A percentile compares a stretch with the other conserved stretches of the same genome.
These are phyloP conservation scores for Metschnikowia rubicola DNA, from an alignment of 805 yeast genomes.

Conservation along the genomic window DNA sequence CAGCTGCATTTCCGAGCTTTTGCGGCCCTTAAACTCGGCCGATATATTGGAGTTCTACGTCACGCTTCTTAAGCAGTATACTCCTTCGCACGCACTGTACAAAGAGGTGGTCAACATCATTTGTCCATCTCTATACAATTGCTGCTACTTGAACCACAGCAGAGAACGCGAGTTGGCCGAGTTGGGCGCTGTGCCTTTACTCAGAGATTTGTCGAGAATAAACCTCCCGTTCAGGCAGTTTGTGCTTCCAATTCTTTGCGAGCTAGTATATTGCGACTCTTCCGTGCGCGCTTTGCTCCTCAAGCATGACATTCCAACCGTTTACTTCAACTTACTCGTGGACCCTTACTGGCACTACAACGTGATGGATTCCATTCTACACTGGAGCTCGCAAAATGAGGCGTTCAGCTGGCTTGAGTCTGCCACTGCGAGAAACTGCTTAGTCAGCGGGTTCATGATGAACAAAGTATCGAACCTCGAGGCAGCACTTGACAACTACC, in stretches of 20 bases:
- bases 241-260: slow-evolving; percentile 50
- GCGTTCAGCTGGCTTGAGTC: slow-evolving; percentile 21
- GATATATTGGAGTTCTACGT: slow-evolving; percentile 46
- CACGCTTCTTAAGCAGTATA: slow-evolving; percentile 23
- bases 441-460: slow-evolving; percentile 39
- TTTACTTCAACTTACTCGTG: slow-evolving; percentile 38
- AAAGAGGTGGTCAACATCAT: slow-evolving; percentile 42
- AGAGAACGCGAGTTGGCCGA: slow-evolving; percentile 45
- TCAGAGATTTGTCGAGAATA: slow-evolving; percentile 36
- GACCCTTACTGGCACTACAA: slow-evolving; percentile 59
- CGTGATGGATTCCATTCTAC: slow-evolving; percentile 48
- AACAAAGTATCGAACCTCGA: slow-evolving; percentile 42
- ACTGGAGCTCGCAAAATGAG: slow-evolving; percentile 35
- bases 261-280: slow-evolving; percentile 45
- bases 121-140: slow-evolving; percentile 49
- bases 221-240: slow-evolving; percentile 49
- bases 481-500: slow-evolving; percentile 39
- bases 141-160: slow-evolving; percentile 45
- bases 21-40: slow-evolving; percentile 32
- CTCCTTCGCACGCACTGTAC: slow-evolving; percentile 28
- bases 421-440: slow-evolving; percentile 27
- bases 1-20: slow-evolving; percentile 34
- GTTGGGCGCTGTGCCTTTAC: slow-evolving; percentile 45
- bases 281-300: slow-evolving; percentile 36
- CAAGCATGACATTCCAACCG: slow-evolving; percentile 35